Base-by-base conservation (phyloP, 352 stramenopile species). In the Paralagenidium karlingii region DNA sequence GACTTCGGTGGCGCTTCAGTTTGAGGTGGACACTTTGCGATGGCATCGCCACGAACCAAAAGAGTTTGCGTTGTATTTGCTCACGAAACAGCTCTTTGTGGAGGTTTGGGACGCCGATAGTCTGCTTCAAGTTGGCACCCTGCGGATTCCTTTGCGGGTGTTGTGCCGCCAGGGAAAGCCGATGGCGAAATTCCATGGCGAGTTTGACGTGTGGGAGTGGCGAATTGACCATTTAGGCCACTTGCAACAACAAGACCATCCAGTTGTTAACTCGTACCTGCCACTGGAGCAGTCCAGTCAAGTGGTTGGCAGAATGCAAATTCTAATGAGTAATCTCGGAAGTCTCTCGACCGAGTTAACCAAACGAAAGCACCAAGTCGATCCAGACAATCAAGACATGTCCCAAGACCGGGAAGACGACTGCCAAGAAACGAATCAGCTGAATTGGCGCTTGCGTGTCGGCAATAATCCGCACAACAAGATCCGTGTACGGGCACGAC, bases 21-120 rank as follows among this genome's bases (percentile, higher is more conserved):
- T 90, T 40, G 63, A 82, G 24, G 62, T 90, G 5, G 70, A 90
- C 42, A 88, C 74, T 3, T 84, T 7, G 29, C 47, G 0, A 60
- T 58, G 5, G 21, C 68, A 80, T 47, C 65, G 66, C 5, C 44
- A 78, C 8, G 90, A 96, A 52, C 63, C 78, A 7, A 50, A 55
- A 1, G 41, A 57, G 2, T 97, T 97, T 57, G 67, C 78, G 2
- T 58, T 73, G 31, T 97, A 97, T 45, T 55, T 97, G 27, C 58
- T 86, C 18, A 56, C 59, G 16, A 89, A 85, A 33, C 67, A 59
- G 8, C 47, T 97, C 16, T 82, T 87, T 34, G 75, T 97, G 15
- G 85, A 97, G 34, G 77, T 96, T 2, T 97, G 87, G 87, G 88
- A 97, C 38, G 88, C 76, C 2, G 82, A 97, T 18, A 93, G 73